Evolutionary conservation across 305 asterid genomes (phyloP).

Genomic region (Stenogyne calaminthoides): DNA sequence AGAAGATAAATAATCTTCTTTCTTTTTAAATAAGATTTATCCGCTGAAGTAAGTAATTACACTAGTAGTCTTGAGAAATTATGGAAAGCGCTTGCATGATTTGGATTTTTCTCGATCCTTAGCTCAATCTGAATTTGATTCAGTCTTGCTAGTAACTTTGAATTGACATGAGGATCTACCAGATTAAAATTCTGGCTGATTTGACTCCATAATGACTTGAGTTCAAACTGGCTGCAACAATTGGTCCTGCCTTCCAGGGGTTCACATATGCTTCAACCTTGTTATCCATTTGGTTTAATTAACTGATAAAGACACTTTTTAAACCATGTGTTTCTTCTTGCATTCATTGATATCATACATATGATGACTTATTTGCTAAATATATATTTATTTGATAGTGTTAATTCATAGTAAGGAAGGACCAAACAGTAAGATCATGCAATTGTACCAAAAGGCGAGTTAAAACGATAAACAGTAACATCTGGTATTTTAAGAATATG

Average conservation of each 20-base stretch:
- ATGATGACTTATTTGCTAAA: neutral
- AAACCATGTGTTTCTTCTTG: neutral
- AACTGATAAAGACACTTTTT: neutral
- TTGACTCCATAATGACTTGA: slow-evolving; percentile 3
- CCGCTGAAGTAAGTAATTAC: neutral
- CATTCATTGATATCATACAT: neutral
- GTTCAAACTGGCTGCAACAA: neutral
- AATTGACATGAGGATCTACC: neutral
- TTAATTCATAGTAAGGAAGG: neutral
- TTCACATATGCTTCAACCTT: slow-evolving; percentile 11
- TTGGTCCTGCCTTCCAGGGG: neutral
- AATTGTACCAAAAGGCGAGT: neutral
- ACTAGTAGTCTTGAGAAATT: neutral
- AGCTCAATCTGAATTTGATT: slow-evolving; percentile 1
- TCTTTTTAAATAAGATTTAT: neutral
- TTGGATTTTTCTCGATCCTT: neutral
- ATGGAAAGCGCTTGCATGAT: neutral
- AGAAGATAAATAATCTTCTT: neutral
- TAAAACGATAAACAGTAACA: neutral
- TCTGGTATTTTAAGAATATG: neutral
- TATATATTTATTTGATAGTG: neutral
- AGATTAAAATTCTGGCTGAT: neutral
- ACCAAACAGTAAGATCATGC: neutral
- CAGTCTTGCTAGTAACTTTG: neutral
- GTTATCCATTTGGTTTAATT: slow-evolving; percentile 1